Percentiles rank a stretch among this genome's conserved stretches.
phyloP scores from a whole-genome alignment of 306 rosid genomes.

The Castanea crenata region DNA sequence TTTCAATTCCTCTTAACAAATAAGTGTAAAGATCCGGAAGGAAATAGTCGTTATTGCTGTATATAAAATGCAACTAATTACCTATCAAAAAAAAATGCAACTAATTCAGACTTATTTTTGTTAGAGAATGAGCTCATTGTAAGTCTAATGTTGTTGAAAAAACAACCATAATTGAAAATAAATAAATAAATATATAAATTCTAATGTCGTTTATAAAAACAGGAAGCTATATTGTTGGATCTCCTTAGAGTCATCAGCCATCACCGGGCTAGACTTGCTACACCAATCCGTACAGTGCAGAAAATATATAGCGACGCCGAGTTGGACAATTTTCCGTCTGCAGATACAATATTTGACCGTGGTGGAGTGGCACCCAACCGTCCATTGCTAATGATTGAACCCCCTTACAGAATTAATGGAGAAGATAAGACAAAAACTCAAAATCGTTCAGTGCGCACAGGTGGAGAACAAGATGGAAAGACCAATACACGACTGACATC shows the following conservation, averaged over 20 bases:
- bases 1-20: not conserved
- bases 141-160: slow-evolving; percentile 23
- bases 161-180: not conserved
- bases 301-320: slow-evolving; percentile 68
- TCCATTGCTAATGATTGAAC: slow-evolving; percentile 69
- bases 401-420: slow-evolving; percentile 56
- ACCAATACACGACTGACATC: slow-evolving; percentile 33
- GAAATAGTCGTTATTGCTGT: not conserved
- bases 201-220: slow-evolving; percentile 22
- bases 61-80: not conserved
- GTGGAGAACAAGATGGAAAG: slow-evolving; percentile 65
- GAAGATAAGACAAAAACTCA: slow-evolving; percentile 58
- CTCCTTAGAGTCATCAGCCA: slow-evolving; percentile 95
- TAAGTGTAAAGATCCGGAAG: not conserved
- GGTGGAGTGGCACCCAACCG: slow-evolving; percentile 55
- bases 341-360: slow-evolving; percentile 53
- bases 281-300: slow-evolving; percentile 93
- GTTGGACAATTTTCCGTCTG: slow-evolving; percentile 63
- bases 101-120: slow-evolving; percentile 11
- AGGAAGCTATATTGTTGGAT: slow-evolving; percentile 90
- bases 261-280: slow-evolving; percentile 95
- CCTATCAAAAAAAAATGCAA: not conserved
- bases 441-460: slow-evolving; percentile 39
- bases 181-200: not conserved
- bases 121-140: slow-evolving; percentile 28